These are phyloP conservation scores for Cladophialophora chaetospira DNA, from an alignment of 2,329 filamentous ascomycete species.

Conservation along the genomic window DNA sequence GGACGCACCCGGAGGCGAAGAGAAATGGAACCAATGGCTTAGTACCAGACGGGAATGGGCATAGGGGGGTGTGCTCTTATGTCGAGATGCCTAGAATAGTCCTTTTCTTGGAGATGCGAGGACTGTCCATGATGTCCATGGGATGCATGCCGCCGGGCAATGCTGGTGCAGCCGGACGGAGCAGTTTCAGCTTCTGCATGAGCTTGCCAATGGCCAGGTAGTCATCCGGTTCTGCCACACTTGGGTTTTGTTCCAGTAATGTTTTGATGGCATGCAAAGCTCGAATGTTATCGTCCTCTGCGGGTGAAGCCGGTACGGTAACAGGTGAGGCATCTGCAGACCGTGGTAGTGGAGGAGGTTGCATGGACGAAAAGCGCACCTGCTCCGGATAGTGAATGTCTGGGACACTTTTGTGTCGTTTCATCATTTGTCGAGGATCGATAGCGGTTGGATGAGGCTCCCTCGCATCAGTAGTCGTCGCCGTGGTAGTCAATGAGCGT, in stretches of 20 bases:
- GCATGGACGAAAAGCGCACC: slow-evolving; percentile 42
- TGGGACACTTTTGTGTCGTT: slow-evolving; percentile 48
- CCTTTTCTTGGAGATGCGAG: slow-evolving; percentile 48
- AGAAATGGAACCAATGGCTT: not conserved
- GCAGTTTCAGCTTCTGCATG: slow-evolving; percentile 80
- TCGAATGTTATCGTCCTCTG: slow-evolving; percentile 79
- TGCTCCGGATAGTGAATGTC: slow-evolving; percentile 50
- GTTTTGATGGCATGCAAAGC: slow-evolving; percentile 79
- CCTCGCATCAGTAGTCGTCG: slow-evolving; percentile 25
- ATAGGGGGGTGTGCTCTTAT: slow-evolving; percentile 24
- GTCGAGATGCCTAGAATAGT: slow-evolving; percentile 46
- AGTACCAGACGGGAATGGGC: not conserved
- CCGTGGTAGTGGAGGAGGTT: slow-evolving; percentile 42
- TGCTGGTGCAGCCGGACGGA: slow-evolving; percentile 48
- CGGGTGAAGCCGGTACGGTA: slow-evolving; percentile 61
- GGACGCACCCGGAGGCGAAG: slow-evolving; percentile 15
- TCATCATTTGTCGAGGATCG: slow-evolving; percentile 41
- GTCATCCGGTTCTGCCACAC: slow-evolving; percentile 74
- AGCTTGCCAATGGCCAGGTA: slow-evolving; percentile 76
- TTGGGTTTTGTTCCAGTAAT: slow-evolving; percentile 75
- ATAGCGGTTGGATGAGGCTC: slow-evolving; percentile 35
- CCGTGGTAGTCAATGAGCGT: slow-evolving; percentile 31
- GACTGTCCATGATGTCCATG: slow-evolving; percentile 46
- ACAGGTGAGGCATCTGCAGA: slow-evolving; percentile 51
- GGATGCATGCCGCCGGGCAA: slow-evolving; percentile 48